These are phyloP conservation scores for Dovyalis caffra DNA, from an alignment of 345 rosid species.

Conservation along the genomic window DNA sequence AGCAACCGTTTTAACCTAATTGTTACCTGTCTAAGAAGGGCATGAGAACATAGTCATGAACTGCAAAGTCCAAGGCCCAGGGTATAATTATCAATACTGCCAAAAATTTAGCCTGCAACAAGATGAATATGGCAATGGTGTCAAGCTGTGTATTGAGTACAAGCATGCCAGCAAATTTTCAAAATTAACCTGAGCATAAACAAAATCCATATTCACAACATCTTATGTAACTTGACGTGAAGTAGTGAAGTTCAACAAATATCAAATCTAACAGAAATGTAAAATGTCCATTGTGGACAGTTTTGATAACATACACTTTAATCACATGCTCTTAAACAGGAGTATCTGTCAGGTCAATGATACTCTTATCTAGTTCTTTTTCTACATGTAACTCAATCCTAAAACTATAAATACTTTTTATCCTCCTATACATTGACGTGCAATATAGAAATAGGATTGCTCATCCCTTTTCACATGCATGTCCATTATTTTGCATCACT, in stretches of 20 bases:
- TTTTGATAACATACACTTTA: not conserved
- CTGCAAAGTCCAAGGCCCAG: constrained; percentile 79
- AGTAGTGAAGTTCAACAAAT: not conserved
- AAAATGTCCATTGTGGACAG: not conserved
- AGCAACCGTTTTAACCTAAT: not conserved
- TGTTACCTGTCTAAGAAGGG: constrained; percentile 89
- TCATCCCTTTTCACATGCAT: not conserved
- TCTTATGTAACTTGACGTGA: not conserved
- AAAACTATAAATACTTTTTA: not conserved
- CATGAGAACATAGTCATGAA: constrained; percentile 92
- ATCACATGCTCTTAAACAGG: not conserved
- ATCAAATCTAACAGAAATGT: not conserved
- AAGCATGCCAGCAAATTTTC: not conserved
- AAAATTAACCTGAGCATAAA: not conserved
- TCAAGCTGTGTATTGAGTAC: not conserved
- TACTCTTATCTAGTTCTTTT: not conserved
- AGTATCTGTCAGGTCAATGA: not conserved
- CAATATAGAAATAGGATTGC: not conserved
- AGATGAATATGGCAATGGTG: constrained; percentile 18
- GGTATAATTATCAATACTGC: constrained; percentile 74
- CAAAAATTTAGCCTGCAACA: constrained; percentile 80
- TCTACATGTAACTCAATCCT: not conserved
- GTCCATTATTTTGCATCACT: not conserved
- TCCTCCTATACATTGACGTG: not conserved
- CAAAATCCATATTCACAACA: not conserved